Conservation (phyloP, 768 basidiomycete species). For the Ephemerocybe angulata region DNA sequence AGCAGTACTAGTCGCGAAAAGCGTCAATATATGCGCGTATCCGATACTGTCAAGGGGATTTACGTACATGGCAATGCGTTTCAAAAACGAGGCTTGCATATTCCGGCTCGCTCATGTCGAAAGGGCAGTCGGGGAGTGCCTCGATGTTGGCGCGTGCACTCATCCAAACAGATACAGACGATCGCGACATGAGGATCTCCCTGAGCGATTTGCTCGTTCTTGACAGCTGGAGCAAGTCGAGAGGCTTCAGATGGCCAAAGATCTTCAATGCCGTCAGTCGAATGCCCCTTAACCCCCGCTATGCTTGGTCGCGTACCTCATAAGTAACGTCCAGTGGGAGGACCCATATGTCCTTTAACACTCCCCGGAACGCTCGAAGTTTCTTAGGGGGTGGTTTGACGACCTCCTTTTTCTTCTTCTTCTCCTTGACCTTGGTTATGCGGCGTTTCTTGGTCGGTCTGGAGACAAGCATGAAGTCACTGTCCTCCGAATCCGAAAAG, state of each 20-base stretch:
- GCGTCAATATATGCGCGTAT: background rate
- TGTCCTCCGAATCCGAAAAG: constrained; percentile 9
- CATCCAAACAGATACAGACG: constrained; percentile 23
- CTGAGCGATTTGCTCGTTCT: constrained; percentile 38
- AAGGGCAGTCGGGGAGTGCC: constrained; percentile 22
- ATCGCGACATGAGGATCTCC: constrained; percentile 17
- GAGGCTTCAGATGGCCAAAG: constrained; percentile 30
- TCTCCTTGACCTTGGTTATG: background rate
- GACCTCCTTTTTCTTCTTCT: background rate
- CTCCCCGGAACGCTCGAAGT: constrained; percentile 2
- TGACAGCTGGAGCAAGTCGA: constrained; percentile 35
- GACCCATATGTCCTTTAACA: constrained; percentile 1
- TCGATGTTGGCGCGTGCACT: constrained; percentile 20
- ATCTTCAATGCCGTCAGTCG: constrained; percentile 24
- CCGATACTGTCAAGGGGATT: background rate
- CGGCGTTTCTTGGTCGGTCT: background rate
- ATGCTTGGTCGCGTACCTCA: constrained; percentile 16
- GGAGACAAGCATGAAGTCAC: background rate
- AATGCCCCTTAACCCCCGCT: background rate
- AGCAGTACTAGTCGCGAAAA: constrained; percentile 34
- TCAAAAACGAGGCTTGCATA: constrained; percentile 26
- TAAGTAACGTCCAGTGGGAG: constrained; percentile 23
- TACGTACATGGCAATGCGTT: constrained; percentile 23
- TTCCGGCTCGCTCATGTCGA: constrained; percentile 24
- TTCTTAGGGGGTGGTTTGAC: constrained; percentile 1